Base-by-base conservation (phyloP, 495 filamentous ascomycete species). In the Tetracladium marchalianum region DNA sequence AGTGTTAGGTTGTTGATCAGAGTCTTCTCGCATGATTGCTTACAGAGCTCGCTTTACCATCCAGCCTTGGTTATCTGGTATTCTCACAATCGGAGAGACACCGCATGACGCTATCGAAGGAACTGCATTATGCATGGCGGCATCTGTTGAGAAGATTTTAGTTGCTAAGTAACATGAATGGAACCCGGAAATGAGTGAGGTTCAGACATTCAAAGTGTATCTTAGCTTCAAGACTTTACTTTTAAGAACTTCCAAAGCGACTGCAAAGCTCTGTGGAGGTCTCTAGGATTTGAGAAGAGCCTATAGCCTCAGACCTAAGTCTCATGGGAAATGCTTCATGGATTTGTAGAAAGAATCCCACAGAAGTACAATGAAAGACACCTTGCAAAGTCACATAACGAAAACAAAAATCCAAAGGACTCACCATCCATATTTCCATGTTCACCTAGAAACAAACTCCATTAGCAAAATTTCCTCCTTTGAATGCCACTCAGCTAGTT, bases 71-170 rank as follows among this genome's bases (percentile, higher is more conserved):
- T 73, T 69, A 41, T 77, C 82, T 22, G 82, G 71, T 13, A 84
- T 72, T 48, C 81, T 66, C 24, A 86, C 81, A 46, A 87, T 65
- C 0, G 83, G 81, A 10, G 75, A 79, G 0, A 81, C 78, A 8
- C 80, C 83, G 49, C 76, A 68, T 11, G 71, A 71, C 7, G 82
- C 80, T 53, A 83, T 81, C 3, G 80, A 78, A 18, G 84, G 80
- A 27, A 90, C 85, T 2, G 84, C 78, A 49, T 89, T 85, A 56
- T 92, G 87, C 87, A 92, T 92, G 11, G 77, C 72, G 33, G 75
- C 77, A 64, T 90, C 84, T 72, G 52, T 53, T 22, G 22, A 27
- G 7, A 27, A 27, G 7, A 27, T 27, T 3, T 27, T 7, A 27
- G 22, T 27, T 3, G 3, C 22, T 27, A 9, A 13, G 2, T 37